Base-by-base conservation (phyloP, 129 eudicot genomes). In the Flaveria brownii region DNA sequence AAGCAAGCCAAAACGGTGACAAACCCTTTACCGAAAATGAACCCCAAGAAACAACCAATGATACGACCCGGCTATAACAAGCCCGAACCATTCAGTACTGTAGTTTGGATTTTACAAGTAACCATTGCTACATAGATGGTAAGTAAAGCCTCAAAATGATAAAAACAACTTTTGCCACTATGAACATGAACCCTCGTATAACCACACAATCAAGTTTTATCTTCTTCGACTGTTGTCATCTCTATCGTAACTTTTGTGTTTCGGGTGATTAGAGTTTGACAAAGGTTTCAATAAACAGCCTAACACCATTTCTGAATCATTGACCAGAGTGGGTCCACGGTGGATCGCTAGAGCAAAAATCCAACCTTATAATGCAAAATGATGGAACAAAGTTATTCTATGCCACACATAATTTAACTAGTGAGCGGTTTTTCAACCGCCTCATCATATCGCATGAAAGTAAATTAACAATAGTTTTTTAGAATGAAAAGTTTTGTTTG, bases 311-410 rank as follows among this genome's bases (percentile, higher is more conserved):
- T 6, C 49, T 25, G 39, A 52, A 52, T 72, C 50, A 39, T 57
- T 26, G 68, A 59, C 46, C 15, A 36, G 70, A 59, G 41, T 5
- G 12, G 16, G 20, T 43, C 55, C 5, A 74, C 43, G 5, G 17
- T 36, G 66, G 23, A 52, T 54, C 51, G 20, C 51, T 56, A 59
- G 45, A 56, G 42, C 70, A 59, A 74, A 23, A 28, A 60, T 22
- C 46, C 59, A 23, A 43, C 78, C 78, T 15, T 59, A 33, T 39
- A 12, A 22, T 12, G 23, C 18, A 20, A 18, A 13, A 56, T 9
- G 43, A 73, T 59, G 39, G 3, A 22, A 43, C 69, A 73, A 28
- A 6, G 63, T 51, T 70, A 70, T 47, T 26, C 60, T 15, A 69
- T 46, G 57, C 36, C 13, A 18, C 16, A 72, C 0, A 43, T 52